phyloP scores from a whole-genome alignment of 331 rosid species.

The Quercus phellos region DNA sequence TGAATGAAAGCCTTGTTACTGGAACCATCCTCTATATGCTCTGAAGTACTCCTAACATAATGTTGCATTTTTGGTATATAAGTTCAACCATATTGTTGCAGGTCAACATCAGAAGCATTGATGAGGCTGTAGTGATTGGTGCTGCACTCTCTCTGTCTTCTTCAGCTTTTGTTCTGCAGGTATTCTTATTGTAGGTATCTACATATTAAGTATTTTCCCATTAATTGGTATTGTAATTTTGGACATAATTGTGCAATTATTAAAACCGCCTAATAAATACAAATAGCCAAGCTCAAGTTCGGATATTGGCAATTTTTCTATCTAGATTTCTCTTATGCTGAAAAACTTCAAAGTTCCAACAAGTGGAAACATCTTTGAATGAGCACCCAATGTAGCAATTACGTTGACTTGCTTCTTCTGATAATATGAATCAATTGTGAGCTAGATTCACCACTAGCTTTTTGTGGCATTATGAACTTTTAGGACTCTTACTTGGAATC shows the following conservation, averaged over 20 bases:
- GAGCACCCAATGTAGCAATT: neutral
- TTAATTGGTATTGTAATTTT: constrained; percentile 3
- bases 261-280: neutral
- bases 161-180: constrained; percentile 99
- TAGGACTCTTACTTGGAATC: neutral
- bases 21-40: neutral
- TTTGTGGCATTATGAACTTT: neutral
- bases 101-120: constrained; percentile 98
- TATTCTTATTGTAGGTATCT: constrained; percentile 22
- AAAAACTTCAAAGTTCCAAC: neutral
- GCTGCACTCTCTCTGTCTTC: constrained; percentile 97
- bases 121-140: constrained; percentile 97
- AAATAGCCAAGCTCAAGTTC: neutral
- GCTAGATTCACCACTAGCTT: neutral
- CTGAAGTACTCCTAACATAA: neutral
- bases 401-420: neutral
- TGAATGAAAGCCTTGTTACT: neutral
- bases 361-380: neutral
- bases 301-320: neutral
- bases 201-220: neutral
- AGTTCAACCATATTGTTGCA: constrained; percentile 15
- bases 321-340: neutral
- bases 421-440: neutral
- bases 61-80: neutral
- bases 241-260: neutral